phyloP scores from a whole-genome alignment of 441 rosid genomes.

The Corymbia calophylla region DNA sequence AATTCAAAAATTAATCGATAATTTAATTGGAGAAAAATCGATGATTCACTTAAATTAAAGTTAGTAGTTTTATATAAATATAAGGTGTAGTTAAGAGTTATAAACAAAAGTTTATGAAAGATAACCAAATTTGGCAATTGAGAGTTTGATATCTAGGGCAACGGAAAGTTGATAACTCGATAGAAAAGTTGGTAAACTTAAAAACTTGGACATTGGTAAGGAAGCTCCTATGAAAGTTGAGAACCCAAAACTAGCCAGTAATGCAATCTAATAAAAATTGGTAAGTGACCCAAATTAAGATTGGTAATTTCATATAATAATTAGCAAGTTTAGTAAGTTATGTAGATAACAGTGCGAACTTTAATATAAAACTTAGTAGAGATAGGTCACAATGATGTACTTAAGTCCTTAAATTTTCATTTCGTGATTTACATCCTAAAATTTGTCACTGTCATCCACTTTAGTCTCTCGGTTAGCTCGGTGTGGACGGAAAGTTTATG shows the following conservation, averaged over 20 bases:
- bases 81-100: background rate
- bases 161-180: background rate
- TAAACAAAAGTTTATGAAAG: background rate
- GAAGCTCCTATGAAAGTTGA: background rate
- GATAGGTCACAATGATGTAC: rapidly evolving
- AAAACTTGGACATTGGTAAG: background rate
- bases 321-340: background rate
- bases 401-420: background rate
- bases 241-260: background rate
- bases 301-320: background rate
- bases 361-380: background rate
- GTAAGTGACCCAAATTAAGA: background rate
- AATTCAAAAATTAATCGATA: background rate
- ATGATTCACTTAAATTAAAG: background rate
- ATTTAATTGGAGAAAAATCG: background rate
- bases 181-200: background rate
- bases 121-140: background rate
- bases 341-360: background rate
- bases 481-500: rapidly evolving
- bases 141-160: background rate
- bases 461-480: background rate
- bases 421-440: background rate
- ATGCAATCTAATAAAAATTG: background rate
- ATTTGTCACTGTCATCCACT: background rate
- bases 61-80: background rate